phyloP scores from a whole-genome alignment of 2,329 filamentous ascomycete genomes.

The Penicillium sp. region DNA sequence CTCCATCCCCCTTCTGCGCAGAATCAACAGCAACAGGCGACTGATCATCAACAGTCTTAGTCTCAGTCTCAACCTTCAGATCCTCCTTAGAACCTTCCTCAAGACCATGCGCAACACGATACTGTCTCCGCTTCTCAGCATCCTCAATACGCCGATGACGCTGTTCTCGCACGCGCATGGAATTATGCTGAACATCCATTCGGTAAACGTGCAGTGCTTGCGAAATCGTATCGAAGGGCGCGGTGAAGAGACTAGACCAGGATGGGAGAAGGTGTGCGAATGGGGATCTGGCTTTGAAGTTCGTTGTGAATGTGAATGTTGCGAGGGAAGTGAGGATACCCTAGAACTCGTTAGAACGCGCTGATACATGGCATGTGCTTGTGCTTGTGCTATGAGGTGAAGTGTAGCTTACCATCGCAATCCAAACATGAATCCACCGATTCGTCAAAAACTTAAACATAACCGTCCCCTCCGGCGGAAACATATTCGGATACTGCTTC shows the following conservation, averaged over 20 bases:
- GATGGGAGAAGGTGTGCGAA: slow-evolving; percentile 79
- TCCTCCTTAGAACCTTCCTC: slow-evolving; percentile 55
- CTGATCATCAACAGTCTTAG: slow-evolving; percentile 40
- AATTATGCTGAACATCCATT: slow-evolving; percentile 75
- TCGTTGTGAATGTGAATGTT: slow-evolving; percentile 72
- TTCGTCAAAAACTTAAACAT: slow-evolving; percentile 84
- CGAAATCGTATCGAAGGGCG: slow-evolving; percentile 70
- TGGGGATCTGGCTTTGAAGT: slow-evolving; percentile 78
- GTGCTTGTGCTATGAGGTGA: background rate
- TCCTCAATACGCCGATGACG: slow-evolving; percentile 78
- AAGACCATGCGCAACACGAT: slow-evolving; percentile 82
- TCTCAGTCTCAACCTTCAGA: too few relatives aligned
- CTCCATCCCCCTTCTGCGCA: slow-evolving; percentile 33
- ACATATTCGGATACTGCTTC: slow-evolving; percentile 84
- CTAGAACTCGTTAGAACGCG: slow-evolving; percentile 36
- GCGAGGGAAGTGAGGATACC: slow-evolving; percentile 72
- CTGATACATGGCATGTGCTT: background rate
- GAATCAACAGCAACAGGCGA: slow-evolving; percentile 43
- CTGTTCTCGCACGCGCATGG: slow-evolving; percentile 70
- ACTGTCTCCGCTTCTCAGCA: slow-evolving; percentile 82
- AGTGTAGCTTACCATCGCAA: slow-evolving; percentile 75
- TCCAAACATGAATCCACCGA: slow-evolving; percentile 74
- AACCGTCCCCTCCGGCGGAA: slow-evolving; percentile 81
- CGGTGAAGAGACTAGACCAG: slow-evolving; percentile 67
- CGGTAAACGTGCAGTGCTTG: slow-evolving; percentile 73